Evolutionary conservation across 805 yeast species (phyloP), one percentile per base, ranked within the genome.

Genomic region (Pichia thaimueangensis): DNA sequence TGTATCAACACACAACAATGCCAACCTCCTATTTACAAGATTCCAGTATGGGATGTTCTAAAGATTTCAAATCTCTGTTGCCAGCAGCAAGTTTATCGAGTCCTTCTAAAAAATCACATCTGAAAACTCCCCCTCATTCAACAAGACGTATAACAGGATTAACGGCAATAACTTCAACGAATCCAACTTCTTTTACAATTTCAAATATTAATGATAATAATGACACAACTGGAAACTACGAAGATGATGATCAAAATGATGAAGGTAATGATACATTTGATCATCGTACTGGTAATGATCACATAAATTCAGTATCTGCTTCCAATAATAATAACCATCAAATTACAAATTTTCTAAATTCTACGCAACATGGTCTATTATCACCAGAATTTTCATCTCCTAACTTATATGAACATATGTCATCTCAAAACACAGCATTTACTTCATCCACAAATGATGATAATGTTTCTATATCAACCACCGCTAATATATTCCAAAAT

Each of bases 341-440:
- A n/a, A n/a, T n/a, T n/a, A n/a, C n/a, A n/a, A n/a, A n/a, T n/a
- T n/a, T n/a, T 17, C 2, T 31, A 8, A 31, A 31, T 22, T 6
- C 13, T 7, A 25, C 4, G 8, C 17, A 24, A 4, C 39, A 48
- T 19, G 63, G 63, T 1, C 50, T 64, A 6, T 45, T 64, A n/a
- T 63, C 68, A 4, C 68, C 68, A 4, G 68, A 63, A 17, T 67
- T 70, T 47, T 73, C 78, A 8, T 73, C 78, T 12, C 81, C 80
- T 6, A 74, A 68, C 28, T 39, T 52, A 27, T 43, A 39, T 25
- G 35, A 39, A 20, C 4, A 21, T 20, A 22, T 32, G 11, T 33
- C 19, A 22, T 20, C 37, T 4, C 21, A 34, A 8, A 17, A 20
- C 29, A 17, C 28, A 35, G 17, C 2, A 13, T n/a, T n/a, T 12